Evolutionary conservation across 2,329 filamentous ascomycete species (phyloP), one percentile per base, ranked within the genome.

Genomic region (Claviceps purpurea): DNA sequence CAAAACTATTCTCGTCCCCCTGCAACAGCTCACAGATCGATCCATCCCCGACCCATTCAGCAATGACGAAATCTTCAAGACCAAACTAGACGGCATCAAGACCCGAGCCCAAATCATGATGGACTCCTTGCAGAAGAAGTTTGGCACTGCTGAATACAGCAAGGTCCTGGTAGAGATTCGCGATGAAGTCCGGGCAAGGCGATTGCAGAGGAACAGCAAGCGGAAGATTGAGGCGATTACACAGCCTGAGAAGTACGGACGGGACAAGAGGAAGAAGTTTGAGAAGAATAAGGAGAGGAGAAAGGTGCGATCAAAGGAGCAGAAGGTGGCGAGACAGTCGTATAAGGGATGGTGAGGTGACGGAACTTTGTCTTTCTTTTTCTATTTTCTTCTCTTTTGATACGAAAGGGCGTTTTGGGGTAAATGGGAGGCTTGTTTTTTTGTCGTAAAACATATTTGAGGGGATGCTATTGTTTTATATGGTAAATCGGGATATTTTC

Each of bases 161-260:
- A 74, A 76, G 51, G 76, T 84, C 46, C 74, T 97, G 62, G 68
- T 87, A 41, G 77, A 77, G 42, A 87, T 94, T 6, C 81, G 88
- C 55, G 82, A 85, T 50, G 78, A 76, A 16, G 82, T 93, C n/a
- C 79, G 78, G 62, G 76, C 77, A 57, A 81, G 84, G 61, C 76
- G 93, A 58, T 81, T 88, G 64, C 79, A 82, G 61, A 74, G 94
- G 57, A 81, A 85, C 51, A 80, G 77, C 57, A 98, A 98, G 78
- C 79, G 93, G 61, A 87, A 88, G 69, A 87, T 97, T 57, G 90
- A 94, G 64, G 87, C 87, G 11, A 82, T 98, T 24, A 78, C 78
- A 49, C 80, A 85, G 62, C 93, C 93, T 1, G 91, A 93, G 70
- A 84, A 76, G 64, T 82, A 82, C 60, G 87, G 83, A 30, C 74